These are phyloP conservation scores for Bremia lactucae DNA, from an alignment of 352 stramenopile genomes.

Conservation along the genomic window DNA sequence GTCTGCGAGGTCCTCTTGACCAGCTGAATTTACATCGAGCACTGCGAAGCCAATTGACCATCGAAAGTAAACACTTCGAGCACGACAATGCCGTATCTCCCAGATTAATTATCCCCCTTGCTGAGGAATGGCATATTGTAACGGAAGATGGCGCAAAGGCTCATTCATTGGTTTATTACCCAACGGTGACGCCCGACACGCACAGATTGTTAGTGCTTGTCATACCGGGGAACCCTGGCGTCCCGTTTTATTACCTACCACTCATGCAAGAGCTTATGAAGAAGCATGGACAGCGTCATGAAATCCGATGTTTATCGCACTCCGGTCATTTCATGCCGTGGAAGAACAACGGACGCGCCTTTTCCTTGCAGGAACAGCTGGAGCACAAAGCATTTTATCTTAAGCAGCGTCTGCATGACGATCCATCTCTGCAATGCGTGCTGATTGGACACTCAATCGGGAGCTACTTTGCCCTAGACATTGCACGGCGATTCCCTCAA, in stretches of 20 bases:
- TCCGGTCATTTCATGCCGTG: conserved; percentile 55
- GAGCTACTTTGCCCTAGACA: conserved; percentile 37
- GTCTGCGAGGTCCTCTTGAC: conserved; percentile 28
- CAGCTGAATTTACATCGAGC: conserved; percentile 30
- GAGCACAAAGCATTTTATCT: conserved; percentile 49
- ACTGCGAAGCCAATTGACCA: conserved; percentile 20
- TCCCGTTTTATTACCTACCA: conserved; percentile 55
- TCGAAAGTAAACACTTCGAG: conserved; percentile 3
- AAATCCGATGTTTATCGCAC: conserved; percentile 53
- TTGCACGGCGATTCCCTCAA: conserved; percentile 40
- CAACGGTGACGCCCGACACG: conserved; percentile 1
- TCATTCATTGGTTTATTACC: conserved; percentile 41
- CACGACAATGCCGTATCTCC: conserved; percentile 3
- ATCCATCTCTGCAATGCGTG: conserved; percentile 38
- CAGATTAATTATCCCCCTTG: conserved; percentile 6
- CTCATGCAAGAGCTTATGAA: conserved; percentile 45
- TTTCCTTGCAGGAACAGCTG: conserved; percentile 46
- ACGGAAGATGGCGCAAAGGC: conserved; percentile 24
- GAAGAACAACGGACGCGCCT: conserved; percentile 42
- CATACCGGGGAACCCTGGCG: conserved; percentile 52
- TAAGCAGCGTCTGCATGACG: conserved; percentile 22
- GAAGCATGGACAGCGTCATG: conserved; percentile 22
- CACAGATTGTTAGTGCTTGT: conserved; percentile 45
- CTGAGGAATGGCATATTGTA: conserved; percentile 46
- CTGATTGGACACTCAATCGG: conserved; percentile 66